These are phyloP conservation scores for Tranzscheliella williamsii DNA, from an alignment of 1,284 basidiomycete genomes.

Conservation along the genomic window DNA sequence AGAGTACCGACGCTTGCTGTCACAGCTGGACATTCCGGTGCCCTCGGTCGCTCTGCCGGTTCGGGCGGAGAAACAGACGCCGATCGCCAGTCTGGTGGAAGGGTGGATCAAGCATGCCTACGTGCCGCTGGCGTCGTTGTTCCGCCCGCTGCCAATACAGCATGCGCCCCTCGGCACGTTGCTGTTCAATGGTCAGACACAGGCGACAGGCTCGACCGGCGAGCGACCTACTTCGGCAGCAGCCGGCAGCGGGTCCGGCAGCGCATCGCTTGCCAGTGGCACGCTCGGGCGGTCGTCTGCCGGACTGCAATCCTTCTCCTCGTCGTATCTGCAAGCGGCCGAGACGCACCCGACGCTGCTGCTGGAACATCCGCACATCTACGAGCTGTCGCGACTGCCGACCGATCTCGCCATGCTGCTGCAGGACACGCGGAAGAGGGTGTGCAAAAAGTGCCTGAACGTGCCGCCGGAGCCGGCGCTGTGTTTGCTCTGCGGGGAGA, in stretches of 20 bases:
- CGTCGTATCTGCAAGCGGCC: constrained; percentile 37
- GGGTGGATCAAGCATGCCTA: constrained; percentile 61
- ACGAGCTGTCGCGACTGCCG: constrained; percentile 82
- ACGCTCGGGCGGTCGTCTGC: constrained; percentile 18
- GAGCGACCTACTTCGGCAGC: constrained; percentile 25
- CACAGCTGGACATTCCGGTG: constrained; percentile 42
- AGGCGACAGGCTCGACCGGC: not conserved
- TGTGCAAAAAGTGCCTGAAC: constrained; percentile 77
- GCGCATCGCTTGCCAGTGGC: constrained; percentile 18
- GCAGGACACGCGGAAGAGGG: constrained; percentile 70
- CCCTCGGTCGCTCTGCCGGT: constrained; percentile 50
- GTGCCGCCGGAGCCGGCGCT: constrained; percentile 85
- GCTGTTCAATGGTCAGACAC: constrained; percentile 3
- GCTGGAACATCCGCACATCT: constrained; percentile 78
- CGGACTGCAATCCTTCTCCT: constrained; percentile 15
- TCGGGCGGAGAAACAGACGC: constrained; percentile 50
- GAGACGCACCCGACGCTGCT: constrained; percentile 63
- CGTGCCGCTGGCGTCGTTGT: constrained; percentile 53
- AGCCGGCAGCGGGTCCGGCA: constrained; percentile 10
- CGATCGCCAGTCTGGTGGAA: constrained; percentile 55
- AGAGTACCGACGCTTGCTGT: constrained; percentile 52
- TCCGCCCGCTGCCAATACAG: constrained; percentile 57
- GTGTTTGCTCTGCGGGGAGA: constrained; percentile 85
- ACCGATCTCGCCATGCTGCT: constrained; percentile 81
- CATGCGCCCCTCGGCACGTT: constrained; percentile 27